These are phyloP conservation scores for Lachnellula cervina DNA, from an alignment of 2,329 filamentous ascomycete species.

Conservation along the genomic window DNA sequence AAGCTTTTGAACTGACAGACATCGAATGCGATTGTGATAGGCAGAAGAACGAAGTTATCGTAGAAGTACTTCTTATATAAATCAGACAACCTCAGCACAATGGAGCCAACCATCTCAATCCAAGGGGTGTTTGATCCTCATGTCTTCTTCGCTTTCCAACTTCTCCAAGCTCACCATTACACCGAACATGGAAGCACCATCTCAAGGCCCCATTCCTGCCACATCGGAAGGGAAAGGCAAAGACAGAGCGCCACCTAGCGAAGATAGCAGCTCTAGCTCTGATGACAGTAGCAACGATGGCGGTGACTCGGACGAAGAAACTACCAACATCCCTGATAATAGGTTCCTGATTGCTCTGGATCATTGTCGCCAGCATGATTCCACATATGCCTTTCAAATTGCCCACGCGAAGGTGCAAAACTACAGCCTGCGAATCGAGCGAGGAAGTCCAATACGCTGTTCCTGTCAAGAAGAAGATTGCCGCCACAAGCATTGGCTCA, in stretches of 20 bases:
- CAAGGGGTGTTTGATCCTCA: slow-evolving; percentile 17
- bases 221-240: slow-evolving; percentile 18
- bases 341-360: slow-evolving; percentile 20
- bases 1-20: slow-evolving; percentile 17
- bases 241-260: slow-evolving; percentile 11
- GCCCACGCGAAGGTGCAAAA: slow-evolving; percentile 23
- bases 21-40: slow-evolving; percentile 13
- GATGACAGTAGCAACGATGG: slow-evolving; percentile 8
- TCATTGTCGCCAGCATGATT: slow-evolving; percentile 21
- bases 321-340: neutral
- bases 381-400: slow-evolving; percentile 27
- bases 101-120: slow-evolving; percentile 12
- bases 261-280: slow-evolving; percentile 3
- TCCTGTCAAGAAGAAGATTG: slow-evolving; percentile 19
- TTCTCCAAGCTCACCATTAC: slow-evolving; percentile 29
- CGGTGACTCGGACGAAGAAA: neutral
- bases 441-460: slow-evolving; percentile 16
- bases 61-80: slow-evolving; percentile 22
- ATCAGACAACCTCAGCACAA: slow-evolving; percentile 14
- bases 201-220: slow-evolving; percentile 10
- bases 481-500: slow-evolving; percentile 24
- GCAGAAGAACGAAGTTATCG: slow-evolving; percentile 16
- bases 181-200: slow-evolving; percentile 23
- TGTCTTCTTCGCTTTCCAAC: slow-evolving; percentile 25
- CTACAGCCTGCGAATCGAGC: slow-evolving; percentile 22